Percentiles rank a stretch among this genome's conserved stretches.
phyloP scores from a whole-genome alignment of 2,329 filamentous ascomycete genomes.

The Triangularia setosa region DNA sequence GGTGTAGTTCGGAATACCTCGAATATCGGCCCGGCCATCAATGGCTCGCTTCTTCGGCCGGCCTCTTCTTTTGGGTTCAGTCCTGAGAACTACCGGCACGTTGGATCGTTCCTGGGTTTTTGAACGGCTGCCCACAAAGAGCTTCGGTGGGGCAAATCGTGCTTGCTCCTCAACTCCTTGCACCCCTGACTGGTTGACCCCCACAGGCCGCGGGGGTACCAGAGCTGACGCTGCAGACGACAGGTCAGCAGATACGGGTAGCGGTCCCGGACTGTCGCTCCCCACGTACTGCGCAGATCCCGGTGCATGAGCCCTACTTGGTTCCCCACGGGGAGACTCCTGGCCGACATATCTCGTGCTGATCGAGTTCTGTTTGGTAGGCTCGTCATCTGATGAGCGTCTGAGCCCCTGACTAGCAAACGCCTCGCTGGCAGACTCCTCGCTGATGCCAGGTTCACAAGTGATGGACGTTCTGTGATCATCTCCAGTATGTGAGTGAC shows the following conservation, averaged over 20 bases:
- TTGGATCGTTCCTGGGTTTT: background rate
- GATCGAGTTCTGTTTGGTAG: background rate
- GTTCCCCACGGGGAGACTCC: background rate
- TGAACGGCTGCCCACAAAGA: slow-evolving; percentile 29
- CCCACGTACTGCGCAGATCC: background rate
- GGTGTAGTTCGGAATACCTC: slow-evolving; percentile 29
- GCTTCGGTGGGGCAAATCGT: slow-evolving; percentile 28
- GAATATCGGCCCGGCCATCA: slow-evolving; percentile 30
- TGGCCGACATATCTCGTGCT: background rate
- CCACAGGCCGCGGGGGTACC: slow-evolving; percentile 18
- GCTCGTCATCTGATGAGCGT: background rate
- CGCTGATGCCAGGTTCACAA: background rate
- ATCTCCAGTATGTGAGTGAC: background rate
- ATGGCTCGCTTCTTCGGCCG: slow-evolving; percentile 19
- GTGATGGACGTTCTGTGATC: background rate
- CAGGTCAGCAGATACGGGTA: background rate
- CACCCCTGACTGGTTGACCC: slow-evolving; percentile 9
- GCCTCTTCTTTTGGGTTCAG: slow-evolving; percentile 17
- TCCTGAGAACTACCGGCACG: slow-evolving; percentile 7
- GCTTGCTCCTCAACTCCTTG: slow-evolving; percentile 18
- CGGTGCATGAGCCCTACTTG: background rate
- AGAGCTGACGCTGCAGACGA: slow-evolving; percentile 14
- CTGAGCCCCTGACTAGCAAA: background rate
- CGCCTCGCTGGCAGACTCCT: background rate
- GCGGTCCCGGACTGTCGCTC: slow-evolving; percentile 6